Base-by-base conservation (phyloP, 257 asterid species). In the Euphrasia confusa region DNA sequence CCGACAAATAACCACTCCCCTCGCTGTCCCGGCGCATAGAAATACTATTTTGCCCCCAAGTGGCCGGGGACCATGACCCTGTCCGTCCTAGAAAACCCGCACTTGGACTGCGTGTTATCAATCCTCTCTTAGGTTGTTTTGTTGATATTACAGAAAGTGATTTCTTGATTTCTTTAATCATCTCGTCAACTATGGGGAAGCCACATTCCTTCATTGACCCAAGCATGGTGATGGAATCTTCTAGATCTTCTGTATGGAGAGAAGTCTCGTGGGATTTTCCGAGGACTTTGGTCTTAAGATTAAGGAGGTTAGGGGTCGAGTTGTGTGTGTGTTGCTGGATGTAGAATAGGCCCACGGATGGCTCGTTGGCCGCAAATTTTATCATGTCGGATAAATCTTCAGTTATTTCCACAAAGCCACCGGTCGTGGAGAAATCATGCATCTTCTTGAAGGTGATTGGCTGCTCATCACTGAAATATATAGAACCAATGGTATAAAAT, bases 311-410 rank as follows among this genome's bases (percentile, higher is more conserved):
- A 6, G 95, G 94, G 0, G 82, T 73, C 42, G 97, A 92, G 37
- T 82, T 85, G 35, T 75, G 83, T 10, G 80, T 60, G 69, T 94
- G 99, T 77, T 94, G 94, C 69, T 94, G 99, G 35, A 94, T 77
- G 67, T 84, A 94, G 82, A 75, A 90, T 65, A 90, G 96, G 71
- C 99, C 97, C 78, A 84, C 90, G 2, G 97, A 90, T 76, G 99
- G 99, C 71, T 94, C 99, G 48, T 94, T 94, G 2, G 97, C 99
- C 72, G 84, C 86, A 32, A 77, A 90, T 68, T 76, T 90, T 15
- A 87, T 82, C 97, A 87, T 94, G 68, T 85, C 95, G 10, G 90
- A 83, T 71, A 86, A 67, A 64, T 81, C 72, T 64, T 90, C 95
- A 32, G 79, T 79, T 81, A 94, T 80, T 82, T 94, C 95, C 75